A percentile compares a stretch with the other conserved stretches of the same genome.
Conservation (phyloP, 2,329 filamentous ascomycete species). For the Arthroderma uncinatum region DNA sequence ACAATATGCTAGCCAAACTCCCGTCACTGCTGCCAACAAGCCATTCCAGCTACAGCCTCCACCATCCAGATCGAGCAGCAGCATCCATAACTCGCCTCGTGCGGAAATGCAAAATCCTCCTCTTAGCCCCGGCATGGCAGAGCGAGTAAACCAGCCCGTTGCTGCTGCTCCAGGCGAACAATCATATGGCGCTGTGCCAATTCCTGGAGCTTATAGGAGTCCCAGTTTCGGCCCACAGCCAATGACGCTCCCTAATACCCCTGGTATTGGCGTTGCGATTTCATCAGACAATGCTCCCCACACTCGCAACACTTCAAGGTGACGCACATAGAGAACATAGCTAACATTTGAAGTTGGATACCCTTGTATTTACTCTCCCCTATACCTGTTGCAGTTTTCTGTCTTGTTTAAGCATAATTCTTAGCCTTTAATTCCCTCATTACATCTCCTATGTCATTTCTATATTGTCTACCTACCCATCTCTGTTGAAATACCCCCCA, state of each 20-base stretch:
- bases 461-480: neutral
- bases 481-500: neutral
- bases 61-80: slow-evolving; percentile 46
- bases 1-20: slow-evolving; percentile 50
- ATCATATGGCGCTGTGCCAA: slow-evolving; percentile 74
- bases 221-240: slow-evolving; percentile 29
- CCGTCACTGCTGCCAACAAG: slow-evolving; percentile 40
- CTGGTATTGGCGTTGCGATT: neutral
- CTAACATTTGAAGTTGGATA: neutral
- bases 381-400: neutral
- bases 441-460: neutral
- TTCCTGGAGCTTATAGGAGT: slow-evolving; percentile 67
- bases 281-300: neutral
- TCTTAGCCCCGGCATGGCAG: slow-evolving; percentile 24
- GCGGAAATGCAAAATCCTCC: slow-evolving; percentile 21
- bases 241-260: neutral
- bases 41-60: slow-evolving; percentile 83
- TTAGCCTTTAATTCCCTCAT: neutral
- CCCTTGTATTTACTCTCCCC: neutral
- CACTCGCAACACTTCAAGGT: neutral
- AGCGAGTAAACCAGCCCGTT: slow-evolving; percentile 52
- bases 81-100: slow-evolving; percentile 63
- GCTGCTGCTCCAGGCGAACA: slow-evolving; percentile 67
- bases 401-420: neutral
- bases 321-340: neutral